A percentile compares a stretch with the other conserved stretches of the same genome.
These are phyloP conservation scores for Centrapalus pauciflorus DNA, from an alignment of 129 eudicot species.

Conservation along the genomic window DNA sequence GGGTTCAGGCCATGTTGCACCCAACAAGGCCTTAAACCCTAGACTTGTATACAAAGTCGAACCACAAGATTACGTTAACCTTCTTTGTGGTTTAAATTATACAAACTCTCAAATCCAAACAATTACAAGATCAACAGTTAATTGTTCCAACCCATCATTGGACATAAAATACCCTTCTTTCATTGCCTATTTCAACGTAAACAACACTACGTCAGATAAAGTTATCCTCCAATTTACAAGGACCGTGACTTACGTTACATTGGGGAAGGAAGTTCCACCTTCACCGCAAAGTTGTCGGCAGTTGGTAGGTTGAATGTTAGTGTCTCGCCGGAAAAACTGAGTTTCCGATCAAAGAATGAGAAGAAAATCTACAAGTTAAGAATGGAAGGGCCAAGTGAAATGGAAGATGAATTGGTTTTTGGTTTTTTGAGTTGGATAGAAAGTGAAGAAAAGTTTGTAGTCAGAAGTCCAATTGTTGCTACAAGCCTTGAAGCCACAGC, in stretches of 20 bases:
- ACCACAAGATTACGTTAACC: conserved; percentile 45
- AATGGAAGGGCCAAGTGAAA: conserved; percentile 37
- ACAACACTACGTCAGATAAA: background rate
- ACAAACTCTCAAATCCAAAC: conserved; percentile 50
- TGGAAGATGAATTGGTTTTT: conserved; percentile 27
- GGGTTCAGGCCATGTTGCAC: conserved; percentile 72
- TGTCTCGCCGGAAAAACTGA: conserved; percentile 45
- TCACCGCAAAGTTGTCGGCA: conserved; percentile 31
- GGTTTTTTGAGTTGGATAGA: conserved; percentile 67
- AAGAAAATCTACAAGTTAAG: conserved; percentile 56
- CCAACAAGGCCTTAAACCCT: conserved; percentile 73
- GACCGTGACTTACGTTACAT: conserved; percentile 60
- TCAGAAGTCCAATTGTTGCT: conserved; percentile 71
- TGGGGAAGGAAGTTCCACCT: conserved; percentile 38
- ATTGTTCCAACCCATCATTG: conserved; percentile 50
- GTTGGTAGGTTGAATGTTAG: conserved; percentile 39
- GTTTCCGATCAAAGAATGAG: conserved; percentile 47
- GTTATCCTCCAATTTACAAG: conserved; percentile 35
- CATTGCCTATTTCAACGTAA: conserved; percentile 45
- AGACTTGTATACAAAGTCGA: conserved; percentile 56
- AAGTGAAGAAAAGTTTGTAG: conserved; percentile 34
- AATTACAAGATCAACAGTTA: conserved; percentile 33
- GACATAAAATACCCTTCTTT: conserved; percentile 86
- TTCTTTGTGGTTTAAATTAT: conserved; percentile 59
- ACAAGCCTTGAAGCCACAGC: conserved; percentile 36